A percentile compares a stretch with the other conserved stretches of the same genome.
Conservation (phyloP, 2,329 filamentous ascomycete species). For the Colletotrichum orbiculare region DNA sequence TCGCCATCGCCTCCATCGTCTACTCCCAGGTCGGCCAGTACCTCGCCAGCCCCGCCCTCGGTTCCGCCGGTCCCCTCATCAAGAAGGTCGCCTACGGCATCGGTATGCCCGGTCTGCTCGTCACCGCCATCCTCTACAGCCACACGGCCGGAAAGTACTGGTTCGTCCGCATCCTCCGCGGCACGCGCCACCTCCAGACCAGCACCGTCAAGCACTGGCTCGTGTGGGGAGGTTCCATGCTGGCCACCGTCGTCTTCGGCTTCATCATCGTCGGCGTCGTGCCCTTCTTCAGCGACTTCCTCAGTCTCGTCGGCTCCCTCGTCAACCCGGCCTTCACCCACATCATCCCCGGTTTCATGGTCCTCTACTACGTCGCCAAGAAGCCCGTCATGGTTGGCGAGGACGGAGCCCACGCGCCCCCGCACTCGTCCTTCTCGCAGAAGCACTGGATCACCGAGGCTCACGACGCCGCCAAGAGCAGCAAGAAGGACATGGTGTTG, state of each 20-base stretch:
- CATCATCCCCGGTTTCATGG: conserved; percentile 4
- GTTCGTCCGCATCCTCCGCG: conserved; percentile 60
- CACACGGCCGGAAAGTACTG: conserved; percentile 63
- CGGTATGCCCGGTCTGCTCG: conserved; percentile 60
- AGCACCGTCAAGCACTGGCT: conserved; percentile 59
- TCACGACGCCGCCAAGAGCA: conserved; percentile 21
- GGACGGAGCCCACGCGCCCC: neutral
- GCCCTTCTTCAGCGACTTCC: conserved; percentile 63
- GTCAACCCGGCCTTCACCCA: conserved; percentile 11
- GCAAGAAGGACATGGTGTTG: conserved; percentile 39
- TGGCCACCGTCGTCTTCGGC: conserved; percentile 56
- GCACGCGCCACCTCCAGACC: conserved; percentile 56
- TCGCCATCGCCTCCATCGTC: conserved; percentile 50
- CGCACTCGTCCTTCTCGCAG: neutral
- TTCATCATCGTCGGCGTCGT: conserved; percentile 57
- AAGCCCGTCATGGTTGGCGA: neutral
- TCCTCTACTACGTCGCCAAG: conserved; percentile 1
- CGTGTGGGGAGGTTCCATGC: conserved; percentile 57
- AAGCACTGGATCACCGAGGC: conserved; percentile 10
- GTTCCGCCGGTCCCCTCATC: conserved; percentile 55
- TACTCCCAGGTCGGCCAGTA: conserved; percentile 60
- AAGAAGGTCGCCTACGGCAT: conserved; percentile 62
- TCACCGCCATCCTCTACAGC: conserved; percentile 60
- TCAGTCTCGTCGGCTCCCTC: conserved; percentile 54
- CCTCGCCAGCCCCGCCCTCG: conserved; percentile 59